phyloP scores from a whole-genome alignment of 495 filamentous ascomycete genomes.

The Tuber aestivum region DNA sequence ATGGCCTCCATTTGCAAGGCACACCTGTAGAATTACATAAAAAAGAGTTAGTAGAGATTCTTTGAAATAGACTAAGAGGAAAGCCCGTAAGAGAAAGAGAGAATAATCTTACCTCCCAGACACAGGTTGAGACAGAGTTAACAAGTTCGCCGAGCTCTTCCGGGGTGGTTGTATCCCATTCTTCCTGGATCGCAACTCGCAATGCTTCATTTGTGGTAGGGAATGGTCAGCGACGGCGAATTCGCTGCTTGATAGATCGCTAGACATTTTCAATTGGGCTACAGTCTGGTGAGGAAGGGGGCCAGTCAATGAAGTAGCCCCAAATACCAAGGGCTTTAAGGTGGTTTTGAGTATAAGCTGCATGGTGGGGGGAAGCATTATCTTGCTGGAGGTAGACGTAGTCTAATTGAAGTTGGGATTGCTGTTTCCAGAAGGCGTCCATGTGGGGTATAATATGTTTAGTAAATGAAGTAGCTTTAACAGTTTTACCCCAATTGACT shows the following conservation, averaged over 20 bases:
- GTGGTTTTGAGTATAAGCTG: not conserved
- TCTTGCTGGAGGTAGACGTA: slow-evolving; percentile 6
- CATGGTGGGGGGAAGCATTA: not conserved
- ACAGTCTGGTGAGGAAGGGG: not conserved
- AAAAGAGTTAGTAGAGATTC: not conserved
- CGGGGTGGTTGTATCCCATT: slow-evolving; percentile 9
- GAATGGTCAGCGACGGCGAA: not conserved
- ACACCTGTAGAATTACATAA: not conserved
- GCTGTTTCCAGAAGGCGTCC: slow-evolving; percentile 4
- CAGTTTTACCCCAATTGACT: slow-evolving; percentile 4
- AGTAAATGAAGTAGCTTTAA: slow-evolving; percentile 1
- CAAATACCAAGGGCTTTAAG: not conserved
- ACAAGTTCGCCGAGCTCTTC: not conserved
- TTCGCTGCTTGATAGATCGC: not conserved
- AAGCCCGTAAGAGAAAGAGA: no score
- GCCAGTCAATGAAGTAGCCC: slow-evolving; percentile 2
- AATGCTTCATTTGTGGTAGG: not conserved
- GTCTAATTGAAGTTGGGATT: not conserved
- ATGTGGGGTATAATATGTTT: slow-evolving; percentile 6
- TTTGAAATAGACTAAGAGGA: no score
- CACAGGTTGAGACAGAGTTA: not conserved
- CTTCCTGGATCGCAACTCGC: slow-evolving; percentile 6
- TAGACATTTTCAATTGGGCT: slow-evolving; percentile 14
- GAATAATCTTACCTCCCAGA: not conserved
- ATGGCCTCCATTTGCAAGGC: not conserved